Conservation (phyloP, 2,329 filamentous ascomycete species). For the Fusarium robinianum region DNA sequence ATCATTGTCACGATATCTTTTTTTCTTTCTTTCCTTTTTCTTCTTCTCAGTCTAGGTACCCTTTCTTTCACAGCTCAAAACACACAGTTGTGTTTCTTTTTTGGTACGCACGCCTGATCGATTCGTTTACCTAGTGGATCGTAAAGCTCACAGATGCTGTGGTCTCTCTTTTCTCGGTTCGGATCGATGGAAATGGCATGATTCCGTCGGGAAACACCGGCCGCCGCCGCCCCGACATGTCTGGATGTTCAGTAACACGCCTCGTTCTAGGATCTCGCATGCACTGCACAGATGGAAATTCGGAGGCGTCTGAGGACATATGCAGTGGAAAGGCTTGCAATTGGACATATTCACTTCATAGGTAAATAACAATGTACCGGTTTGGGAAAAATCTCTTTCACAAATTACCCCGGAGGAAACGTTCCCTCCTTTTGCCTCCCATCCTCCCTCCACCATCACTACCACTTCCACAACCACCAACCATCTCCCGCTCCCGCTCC, state of each 20-base stretch:
- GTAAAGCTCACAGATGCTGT: no score
- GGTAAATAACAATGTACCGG: constrained; percentile 18
- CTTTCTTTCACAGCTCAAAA: no score
- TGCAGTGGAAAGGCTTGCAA: no score
- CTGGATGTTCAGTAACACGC: constrained; percentile 17
- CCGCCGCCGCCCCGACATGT: constrained; percentile 9
- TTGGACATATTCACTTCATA: no score
- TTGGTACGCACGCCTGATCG: no score
- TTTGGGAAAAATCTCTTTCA: constrained; percentile 21
- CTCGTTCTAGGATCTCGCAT: constrained; percentile 20
- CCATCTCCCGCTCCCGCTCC: constrained; percentile 4
- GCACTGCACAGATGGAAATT: constrained; percentile 12
- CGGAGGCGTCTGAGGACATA: constrained; percentile 12
- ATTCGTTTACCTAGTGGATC: no score
- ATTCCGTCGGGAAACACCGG: constrained; percentile 37
- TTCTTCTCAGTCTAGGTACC: no score
- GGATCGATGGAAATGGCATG: constrained; percentile 35
- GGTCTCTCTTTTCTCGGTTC: constrained; percentile 17
- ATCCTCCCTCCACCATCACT: background rate
- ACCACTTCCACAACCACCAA: no score
- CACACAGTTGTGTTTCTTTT: no score
- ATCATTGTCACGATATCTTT: no score
- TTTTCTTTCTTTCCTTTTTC: no score
- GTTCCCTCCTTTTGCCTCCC: constrained; percentile 12
- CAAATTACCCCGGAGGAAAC: constrained; percentile 24